These are phyloP conservation scores for Aspergillus pseudoterreus DNA, from an alignment of 2,329 filamentous ascomycete genomes.

Conservation along the genomic window DNA sequence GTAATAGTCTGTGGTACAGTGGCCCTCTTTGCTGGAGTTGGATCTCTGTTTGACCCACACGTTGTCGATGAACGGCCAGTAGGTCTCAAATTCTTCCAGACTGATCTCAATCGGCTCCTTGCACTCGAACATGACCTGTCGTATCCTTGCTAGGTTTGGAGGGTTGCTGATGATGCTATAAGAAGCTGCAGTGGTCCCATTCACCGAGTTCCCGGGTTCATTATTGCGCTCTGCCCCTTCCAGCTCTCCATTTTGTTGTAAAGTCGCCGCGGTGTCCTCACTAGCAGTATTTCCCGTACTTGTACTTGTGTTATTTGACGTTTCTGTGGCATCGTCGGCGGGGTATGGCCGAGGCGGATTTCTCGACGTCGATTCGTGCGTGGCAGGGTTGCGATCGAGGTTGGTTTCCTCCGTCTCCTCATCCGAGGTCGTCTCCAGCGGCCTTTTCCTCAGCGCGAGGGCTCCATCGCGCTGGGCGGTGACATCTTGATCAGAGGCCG, in stretches of 20 bases:
- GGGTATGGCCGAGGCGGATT: slow-evolving; percentile 1
- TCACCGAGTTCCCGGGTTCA: not conserved
- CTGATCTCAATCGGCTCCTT: slow-evolving; percentile 46
- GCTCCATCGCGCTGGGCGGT: slow-evolving; percentile 12
- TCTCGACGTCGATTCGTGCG: not conserved
- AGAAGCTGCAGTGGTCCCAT: slow-evolving; percentile 6
- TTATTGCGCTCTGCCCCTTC: not conserved
- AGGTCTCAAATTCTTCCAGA: slow-evolving; percentile 44
- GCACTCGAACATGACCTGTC: slow-evolving; percentile 43
- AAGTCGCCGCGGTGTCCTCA: not conserved
- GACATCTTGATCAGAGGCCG: slow-evolving; percentile 11
- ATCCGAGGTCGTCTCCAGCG: slow-evolving; percentile 5
- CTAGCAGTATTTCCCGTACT: no score
- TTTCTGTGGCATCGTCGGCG: not conserved
- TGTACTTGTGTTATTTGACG: no score
- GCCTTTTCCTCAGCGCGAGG: slow-evolving; percentile 5
- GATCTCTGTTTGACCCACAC: slow-evolving; percentile 48
- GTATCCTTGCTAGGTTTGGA: slow-evolving; percentile 40
- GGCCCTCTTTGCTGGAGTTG: slow-evolving; percentile 39
- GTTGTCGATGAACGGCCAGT: slow-evolving; percentile 49
- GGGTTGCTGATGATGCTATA: slow-evolving; percentile 40
- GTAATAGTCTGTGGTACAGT: slow-evolving; percentile 45
- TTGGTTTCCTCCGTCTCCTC: slow-evolving; percentile 9
- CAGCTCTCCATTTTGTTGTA: not conserved
- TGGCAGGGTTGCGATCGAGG: not conserved